Evolutionary conservation across 2,329 filamentous ascomycete species (phyloP).

Genomic region (Fusarium multiceps): DNA sequence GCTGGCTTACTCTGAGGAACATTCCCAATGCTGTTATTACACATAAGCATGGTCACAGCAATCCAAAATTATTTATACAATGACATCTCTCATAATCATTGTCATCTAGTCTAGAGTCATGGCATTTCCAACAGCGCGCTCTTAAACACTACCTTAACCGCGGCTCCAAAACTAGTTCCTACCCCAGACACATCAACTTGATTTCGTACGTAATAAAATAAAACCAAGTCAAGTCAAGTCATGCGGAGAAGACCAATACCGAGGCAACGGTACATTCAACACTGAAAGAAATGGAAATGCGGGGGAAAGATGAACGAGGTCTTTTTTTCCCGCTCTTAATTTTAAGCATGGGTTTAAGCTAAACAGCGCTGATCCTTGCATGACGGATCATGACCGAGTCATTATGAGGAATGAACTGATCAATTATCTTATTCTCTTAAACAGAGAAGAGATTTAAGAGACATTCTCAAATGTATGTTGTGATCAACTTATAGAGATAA

Average conservation of each 20-base stretch:
- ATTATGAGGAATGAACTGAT: constrained; percentile 7
- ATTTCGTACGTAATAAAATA: constrained; percentile 23
- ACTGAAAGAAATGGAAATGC: constrained; percentile 24
- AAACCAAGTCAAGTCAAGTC: constrained; percentile 24
- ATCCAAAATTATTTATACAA: constrained; percentile 14
- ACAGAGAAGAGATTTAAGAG: no score
- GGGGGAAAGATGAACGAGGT: constrained; percentile 18
- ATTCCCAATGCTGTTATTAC: neutral
- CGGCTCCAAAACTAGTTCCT: constrained; percentile 24
- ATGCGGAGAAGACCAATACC: constrained; percentile 28
- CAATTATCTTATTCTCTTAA: neutral
- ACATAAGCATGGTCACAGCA: constrained; percentile 6
- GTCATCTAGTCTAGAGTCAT: neutral
- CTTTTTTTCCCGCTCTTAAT: constrained; percentile 14
- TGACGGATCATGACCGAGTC: constrained; percentile 29
- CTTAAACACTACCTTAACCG: neutral
- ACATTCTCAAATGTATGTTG: no score
- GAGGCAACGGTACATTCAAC: neutral
- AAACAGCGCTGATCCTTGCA: neutral
- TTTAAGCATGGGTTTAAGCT: constrained; percentile 41
- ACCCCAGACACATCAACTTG: constrained; percentile 22
- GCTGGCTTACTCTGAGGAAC: neutral
- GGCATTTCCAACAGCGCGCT: constrained; percentile 13
- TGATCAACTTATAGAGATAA: neutral
- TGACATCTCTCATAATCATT: neutral